Evolutionary conservation across 176 grass and related monocot genomes (phyloP), one percentile per base, ranked within the genome.

Genomic region (Hyparrhenia diplandra): DNA sequence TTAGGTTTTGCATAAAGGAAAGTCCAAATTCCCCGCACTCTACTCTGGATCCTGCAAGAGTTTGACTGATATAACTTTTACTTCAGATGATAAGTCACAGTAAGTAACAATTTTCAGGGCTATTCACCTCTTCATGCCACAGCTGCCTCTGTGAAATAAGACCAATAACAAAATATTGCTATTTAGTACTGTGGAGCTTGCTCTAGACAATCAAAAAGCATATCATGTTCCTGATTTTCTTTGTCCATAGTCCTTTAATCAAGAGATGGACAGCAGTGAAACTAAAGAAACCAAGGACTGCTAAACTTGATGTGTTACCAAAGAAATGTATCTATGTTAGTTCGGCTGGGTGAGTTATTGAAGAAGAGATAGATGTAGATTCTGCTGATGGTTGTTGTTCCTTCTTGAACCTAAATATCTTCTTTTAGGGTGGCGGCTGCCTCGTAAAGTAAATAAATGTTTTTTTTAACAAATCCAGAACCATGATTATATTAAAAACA

Each of bases 11-110:
- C 60, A 73, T 41, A 97, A 90, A 92, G 89, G 92, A 62, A 94
- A 80, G 78, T 90, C 89, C 18, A 97, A 82, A 88, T 94, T 82
- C 58, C 80, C 77, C 10, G 59, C 67, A 13, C 82, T 90, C 27
- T 89, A 46, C 64, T 73, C 46, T 80, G 83, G 84, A 74, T 70
- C 35, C 10, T 25, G 54, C 72, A 84, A 76, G 45, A 88, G 87
- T 73, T 81, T 97, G 84, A 94, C 92, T 74, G 94, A 97, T 82
- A 32, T 97, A 80, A 24, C 89, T 77, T 97, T 94, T 77, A 67
- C 83, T 77, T 87, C 94, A 66, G 83, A 94, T 67, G 87, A 92
- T 77, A 94, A 94, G 77, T 87, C 94, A 69, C 78, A 92, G 94
- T 97, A 71, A 27, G 69, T 85, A 18, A 25, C 29, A 74, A 69